Conservation (phyloP, 2,329 filamentous ascomycete genomes). For the Periconia macrospinosa region DNA sequence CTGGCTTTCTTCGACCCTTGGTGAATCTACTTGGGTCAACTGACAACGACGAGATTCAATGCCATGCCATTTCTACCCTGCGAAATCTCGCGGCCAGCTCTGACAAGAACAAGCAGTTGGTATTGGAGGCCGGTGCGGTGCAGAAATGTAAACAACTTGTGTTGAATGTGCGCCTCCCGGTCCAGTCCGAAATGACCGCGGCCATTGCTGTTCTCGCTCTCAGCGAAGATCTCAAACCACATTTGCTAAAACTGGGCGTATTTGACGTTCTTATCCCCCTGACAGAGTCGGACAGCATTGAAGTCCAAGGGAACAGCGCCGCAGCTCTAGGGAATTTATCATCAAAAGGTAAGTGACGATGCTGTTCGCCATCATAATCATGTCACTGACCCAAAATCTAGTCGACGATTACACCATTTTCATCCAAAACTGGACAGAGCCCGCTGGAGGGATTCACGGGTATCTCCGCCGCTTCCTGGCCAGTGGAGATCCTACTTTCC, state of each 20-base stretch:
- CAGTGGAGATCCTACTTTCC: slow-evolving; percentile 94
- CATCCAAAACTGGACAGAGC: slow-evolving; percentile 89
- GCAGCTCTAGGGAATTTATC: slow-evolving; percentile 94
- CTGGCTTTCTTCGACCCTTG: slow-evolving; percentile 89
- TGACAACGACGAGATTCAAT: slow-evolving; percentile 98
- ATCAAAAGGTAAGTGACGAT: slow-evolving; percentile 74
- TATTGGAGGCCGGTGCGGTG: slow-evolving; percentile 92
- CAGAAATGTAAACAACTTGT: slow-evolving; percentile 99
- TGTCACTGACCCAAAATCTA: slow-evolving; percentile 46
- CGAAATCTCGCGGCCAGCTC: slow-evolving; percentile 95
- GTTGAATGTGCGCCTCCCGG: slow-evolving; percentile 85
- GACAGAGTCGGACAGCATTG: slow-evolving; percentile 92
- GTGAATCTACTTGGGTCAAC: slow-evolving; percentile 93
- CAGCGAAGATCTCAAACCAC: slow-evolving; percentile 92
- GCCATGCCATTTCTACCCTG: slow-evolving; percentile 95
- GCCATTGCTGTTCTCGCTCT: slow-evolving; percentile 94
- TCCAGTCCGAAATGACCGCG: slow-evolving; percentile 99
- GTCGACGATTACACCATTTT: slow-evolving; percentile 98
- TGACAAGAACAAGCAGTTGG: slow-evolving; percentile 96
- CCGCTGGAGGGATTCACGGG: slow-evolving; percentile 91
- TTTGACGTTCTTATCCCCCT: slow-evolving; percentile 96
- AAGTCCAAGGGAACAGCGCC: slow-evolving; percentile 97
- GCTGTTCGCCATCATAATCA: background rate
- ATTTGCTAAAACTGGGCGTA: slow-evolving; percentile 86
- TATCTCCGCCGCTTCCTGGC: slow-evolving; percentile 92